A percentile compares a stretch with the other conserved stretches of the same genome.
Conservation (phyloP, 345 rosid species). For the Euphorbia pulcherrima region DNA sequence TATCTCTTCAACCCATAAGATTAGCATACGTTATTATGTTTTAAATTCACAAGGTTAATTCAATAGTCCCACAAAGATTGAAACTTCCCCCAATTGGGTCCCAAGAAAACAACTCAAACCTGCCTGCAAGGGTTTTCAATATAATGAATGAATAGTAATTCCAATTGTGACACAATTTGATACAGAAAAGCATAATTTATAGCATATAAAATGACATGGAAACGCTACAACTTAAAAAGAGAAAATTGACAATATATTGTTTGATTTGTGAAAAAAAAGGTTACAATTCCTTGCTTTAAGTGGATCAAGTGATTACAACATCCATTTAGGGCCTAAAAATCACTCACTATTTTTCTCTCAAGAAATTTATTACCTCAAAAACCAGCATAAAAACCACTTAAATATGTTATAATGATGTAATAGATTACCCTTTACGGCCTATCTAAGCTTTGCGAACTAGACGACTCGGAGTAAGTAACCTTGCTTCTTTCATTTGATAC, state of each 20-base stretch:
- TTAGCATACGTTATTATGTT: too few species aligned
- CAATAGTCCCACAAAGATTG: not conserved
- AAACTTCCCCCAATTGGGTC: not conserved
- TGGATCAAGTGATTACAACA: not conserved
- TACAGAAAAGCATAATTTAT: too few species aligned
- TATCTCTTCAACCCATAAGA: too few species aligned
- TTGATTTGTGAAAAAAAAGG: not conserved
- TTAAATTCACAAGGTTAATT: not conserved
- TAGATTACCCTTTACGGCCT: constrained; percentile 5
- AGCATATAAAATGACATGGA: not conserved
- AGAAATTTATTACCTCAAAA: not conserved
- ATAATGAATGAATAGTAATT: not conserved
- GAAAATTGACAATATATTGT: not conserved
- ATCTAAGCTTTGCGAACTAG: constrained; percentile 28
- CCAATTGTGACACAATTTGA: too few species aligned
- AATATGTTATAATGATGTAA: not conserved
- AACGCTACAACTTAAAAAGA: not conserved
- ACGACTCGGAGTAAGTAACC: constrained; percentile 28
- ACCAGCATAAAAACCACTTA: not conserved
- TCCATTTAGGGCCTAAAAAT: not conserved
- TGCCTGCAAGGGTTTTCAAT: not conserved
- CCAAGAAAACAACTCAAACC: not conserved
- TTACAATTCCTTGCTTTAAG: not conserved
- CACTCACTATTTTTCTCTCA: not conserved
- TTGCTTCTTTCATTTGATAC: constrained; percentile 25